Evolutionary conservation across 441 rosid genomes (phyloP).

Genomic region (Aquilaria agallochum): DNA sequence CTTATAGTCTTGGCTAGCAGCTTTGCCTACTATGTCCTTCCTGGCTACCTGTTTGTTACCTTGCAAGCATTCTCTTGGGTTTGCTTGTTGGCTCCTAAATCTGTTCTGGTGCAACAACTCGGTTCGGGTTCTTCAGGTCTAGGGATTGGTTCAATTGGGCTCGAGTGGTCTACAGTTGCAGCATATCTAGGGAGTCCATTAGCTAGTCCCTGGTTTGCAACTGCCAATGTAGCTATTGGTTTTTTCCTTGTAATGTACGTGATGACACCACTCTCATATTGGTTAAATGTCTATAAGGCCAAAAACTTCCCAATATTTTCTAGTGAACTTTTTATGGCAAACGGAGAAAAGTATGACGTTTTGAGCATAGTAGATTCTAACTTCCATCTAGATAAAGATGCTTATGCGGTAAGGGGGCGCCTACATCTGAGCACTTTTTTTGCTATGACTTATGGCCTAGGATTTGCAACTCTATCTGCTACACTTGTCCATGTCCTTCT

Average conservation of each 20-base stretch:
- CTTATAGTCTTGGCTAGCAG: constrained; percentile 44
- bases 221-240: constrained; percentile 63
- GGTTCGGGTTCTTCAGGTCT: constrained; percentile 74
- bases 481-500: constrained; percentile 60
- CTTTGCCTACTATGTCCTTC: constrained; percentile 63
- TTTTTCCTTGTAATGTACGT: constrained; percentile 58
- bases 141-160: constrained; percentile 58
- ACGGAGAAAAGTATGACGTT: constrained; percentile 53
- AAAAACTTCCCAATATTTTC: constrained; percentile 65
- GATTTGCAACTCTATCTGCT: constrained; percentile 73
- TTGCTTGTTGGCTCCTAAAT: constrained; percentile 63
- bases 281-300: constrained; percentile 59
- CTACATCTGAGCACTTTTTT: constrained; percentile 69
- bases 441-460: constrained; percentile 72
- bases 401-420: constrained; percentile 40
- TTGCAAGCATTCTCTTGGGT: constrained; percentile 69
- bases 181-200: constrained; percentile 70
- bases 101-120: constrained; percentile 58
- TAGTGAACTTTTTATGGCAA: constrained; percentile 33
- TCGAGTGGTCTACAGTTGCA: constrained; percentile 72
- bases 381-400: constrained; percentile 56
- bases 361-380: constrained; percentile 40
- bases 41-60: constrained; percentile 50
- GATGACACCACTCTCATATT: constrained; percentile 51
- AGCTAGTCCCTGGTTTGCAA: constrained; percentile 87